phyloP scores from a whole-genome alignment of 2,329 filamentous ascomycete species.

The Coleophoma cylindrospora region DNA sequence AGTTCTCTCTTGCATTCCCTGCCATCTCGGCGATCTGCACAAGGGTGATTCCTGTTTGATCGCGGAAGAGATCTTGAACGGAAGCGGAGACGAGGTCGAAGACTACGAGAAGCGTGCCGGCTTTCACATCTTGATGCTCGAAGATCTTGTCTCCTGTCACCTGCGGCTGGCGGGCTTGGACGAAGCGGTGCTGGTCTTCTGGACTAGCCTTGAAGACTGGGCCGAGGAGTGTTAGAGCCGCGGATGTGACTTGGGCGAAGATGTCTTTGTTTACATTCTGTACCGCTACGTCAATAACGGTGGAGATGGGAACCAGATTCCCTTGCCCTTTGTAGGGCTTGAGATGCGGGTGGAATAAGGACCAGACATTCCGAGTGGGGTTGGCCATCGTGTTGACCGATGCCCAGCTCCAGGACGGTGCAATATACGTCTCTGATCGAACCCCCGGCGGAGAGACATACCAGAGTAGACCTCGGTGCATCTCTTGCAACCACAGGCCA shows the following conservation, averaged over 20 bases:
- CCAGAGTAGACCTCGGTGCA: conserved; percentile 1
- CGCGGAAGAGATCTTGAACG: not conserved
- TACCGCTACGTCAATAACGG: not conserved
- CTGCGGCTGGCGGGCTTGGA: not conserved
- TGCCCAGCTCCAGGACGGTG: conserved; percentile 5
- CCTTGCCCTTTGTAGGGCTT: not conserved
- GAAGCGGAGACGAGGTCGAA: not conserved
- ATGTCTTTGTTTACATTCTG: not conserved
- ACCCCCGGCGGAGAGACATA: not conserved
- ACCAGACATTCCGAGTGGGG: not conserved
- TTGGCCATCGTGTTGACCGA: conserved; percentile 1
- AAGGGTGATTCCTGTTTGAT: not conserved
- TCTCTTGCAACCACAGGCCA: conserved; percentile 1
- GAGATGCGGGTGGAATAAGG: not conserved
- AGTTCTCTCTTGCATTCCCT: not conserved
- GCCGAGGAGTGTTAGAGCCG: not conserved
- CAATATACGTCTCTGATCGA: not conserved
- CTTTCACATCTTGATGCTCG: not conserved
- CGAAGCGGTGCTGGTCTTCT: not conserved
- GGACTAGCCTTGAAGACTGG: not conserved
- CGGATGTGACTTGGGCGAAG: not conserved
- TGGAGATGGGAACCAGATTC: not conserved
- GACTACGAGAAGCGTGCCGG: not conserved
- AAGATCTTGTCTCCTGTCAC: not conserved
- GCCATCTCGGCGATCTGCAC: not conserved